A percentile compares a stretch with the other conserved stretches of the same genome.
These are phyloP conservation scores for Pythium utonaiense DNA, from an alignment of 352 stramenopile genomes.

Conservation along the genomic window DNA sequence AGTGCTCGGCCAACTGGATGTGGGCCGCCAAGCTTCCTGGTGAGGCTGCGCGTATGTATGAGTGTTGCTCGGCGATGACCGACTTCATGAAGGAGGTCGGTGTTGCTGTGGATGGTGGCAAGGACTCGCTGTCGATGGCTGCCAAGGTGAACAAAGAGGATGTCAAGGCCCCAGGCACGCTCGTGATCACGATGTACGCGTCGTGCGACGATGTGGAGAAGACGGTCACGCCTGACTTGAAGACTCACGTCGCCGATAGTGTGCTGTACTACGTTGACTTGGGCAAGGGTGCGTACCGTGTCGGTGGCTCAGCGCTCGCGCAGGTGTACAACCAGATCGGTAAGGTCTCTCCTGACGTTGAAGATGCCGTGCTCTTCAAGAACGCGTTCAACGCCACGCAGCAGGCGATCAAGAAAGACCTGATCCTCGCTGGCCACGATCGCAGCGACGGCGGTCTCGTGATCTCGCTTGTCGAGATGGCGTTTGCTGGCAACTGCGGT, in stretches of 20 bases:
- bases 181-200: conserved; percentile 98
- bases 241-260: conserved; percentile 75
- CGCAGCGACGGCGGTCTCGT: conserved; percentile 97
- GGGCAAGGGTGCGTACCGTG: conserved; percentile 82
- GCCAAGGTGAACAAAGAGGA: conserved; percentile 92
- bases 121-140: conserved; percentile 99
- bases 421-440: conserved; percentile 97
- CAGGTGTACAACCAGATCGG: conserved; percentile 91
- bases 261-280: conserved; percentile 96
- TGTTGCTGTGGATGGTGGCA: conserved; percentile 98
- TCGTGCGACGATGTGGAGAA: conserved; percentile 95
- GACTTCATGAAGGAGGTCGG: conserved; percentile 94
- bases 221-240: conserved; percentile 98
- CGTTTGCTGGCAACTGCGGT: conserved; percentile 97
- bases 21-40: conserved; percentile 98
- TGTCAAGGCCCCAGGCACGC: conserved; percentile 97
- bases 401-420: conserved; percentile 84
- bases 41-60: conserved; percentile 99
- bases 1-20: conserved; percentile 99
- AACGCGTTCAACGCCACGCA: conserved; percentile 94
- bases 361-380: conserved; percentile 92
- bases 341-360: conserved; percentile 87
- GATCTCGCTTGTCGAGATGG: conserved; percentile 97
- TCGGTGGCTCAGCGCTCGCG: conserved; percentile 96
- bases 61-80: conserved; percentile 95